Evolutionary conservation across 2,329 filamentous ascomycete genomes (phyloP), one percentile per base, ranked within the genome.

Genomic region (Pseudocercospora eumusae): DNA sequence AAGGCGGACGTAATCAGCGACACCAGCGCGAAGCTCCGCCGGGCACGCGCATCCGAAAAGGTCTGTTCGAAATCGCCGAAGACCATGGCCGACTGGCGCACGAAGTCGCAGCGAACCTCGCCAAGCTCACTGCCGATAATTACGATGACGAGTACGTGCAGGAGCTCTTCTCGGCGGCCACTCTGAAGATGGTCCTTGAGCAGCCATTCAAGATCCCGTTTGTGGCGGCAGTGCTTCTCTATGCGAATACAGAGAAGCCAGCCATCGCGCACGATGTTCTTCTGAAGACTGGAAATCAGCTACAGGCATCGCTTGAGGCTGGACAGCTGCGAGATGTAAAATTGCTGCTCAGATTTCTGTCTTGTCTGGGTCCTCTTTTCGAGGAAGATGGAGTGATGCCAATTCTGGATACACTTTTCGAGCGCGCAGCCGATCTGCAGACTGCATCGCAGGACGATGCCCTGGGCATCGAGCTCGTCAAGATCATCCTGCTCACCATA

Each of bases 131-230:
- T 15, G 84, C 88, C 31, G 91, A 96, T 49, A 89, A 96, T 76
- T 90, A 89, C 74, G 92, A 96, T n/a, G 90, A 96, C 73, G 86
- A 88, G 68, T 89, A 92, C 68, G 80, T 96, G 59, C 87, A 87
- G 67, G 84, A 82, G 31, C 86, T 83, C 56, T 96, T 96, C 75
- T 81, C 90, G 67, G 85, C 88, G 61, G 83, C 96, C 28, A 81
- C 87, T 7, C 79, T 93, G 62, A 90, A 93, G 76, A 82, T 98
- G 84, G 83, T 90, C 47, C 75, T 91, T 36, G 95, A 99, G 79
- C 95, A 99, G 78, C 95, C 95, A 0, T 88, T 99, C 76, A 98
- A 98, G 82, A 96, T 92, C n/a, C 93, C 95, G 0, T 98, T 97
- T 74, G 84, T 96, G 40, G 92, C 93, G 9, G 91, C 90, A 20